Evolutionary conservation across 257 asterid genomes (phyloP), one percentile per base, ranked within the genome.

Genomic region (Solanum paucissectum): DNA sequence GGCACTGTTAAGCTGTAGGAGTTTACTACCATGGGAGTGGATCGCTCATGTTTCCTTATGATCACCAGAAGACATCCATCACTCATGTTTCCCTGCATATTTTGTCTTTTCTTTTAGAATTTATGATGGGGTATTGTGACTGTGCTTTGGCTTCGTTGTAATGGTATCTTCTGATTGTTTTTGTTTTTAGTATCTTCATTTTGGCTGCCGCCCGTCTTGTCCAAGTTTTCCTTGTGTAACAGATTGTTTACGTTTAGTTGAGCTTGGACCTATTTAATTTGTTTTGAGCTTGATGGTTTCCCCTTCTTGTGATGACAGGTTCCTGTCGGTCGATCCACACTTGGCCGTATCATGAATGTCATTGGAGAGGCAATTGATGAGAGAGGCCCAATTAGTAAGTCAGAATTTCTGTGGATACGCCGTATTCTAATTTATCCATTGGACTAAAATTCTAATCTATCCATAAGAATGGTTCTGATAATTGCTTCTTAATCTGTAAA

Each of bases 321-420:
- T 77, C 99, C 99, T 90, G 99, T 96, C 25, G 99, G 99, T 85
- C 94, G 98, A 90, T 95, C 99, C 85, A 96, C 99, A 84, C 95
- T 96, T 79, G 99, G 99, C 33, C 99, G 99, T 83, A 96, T 96
- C 89, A 96, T 96, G 66, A 96, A 96, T 86, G 99, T 96, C 89
- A 94, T 96, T 72, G 99, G 99, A 87, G 99, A 96, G 93, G 94
- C 99, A 77, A 96, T 96, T 89, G 99, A 96, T 71, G 91, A 95
- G 87, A 95, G 85, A 90, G 99, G 99, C 91, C 95, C 94, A 6
- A 64, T 96, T 33, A 93, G 99, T 96, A 89, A 93, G 98, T 91
- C 87, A 37, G 29, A 55, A 76, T 23, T 81, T 44, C 71, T 27
- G 12, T 49, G 76, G 74, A 34, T 79, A 23, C 3, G 16, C 64